Percentiles rank a stretch among this genome's conserved stretches.
Evolutionary conservation across 129 eudicot genomes (phyloP).

Genomic region (Mikania micrantha): DNA sequence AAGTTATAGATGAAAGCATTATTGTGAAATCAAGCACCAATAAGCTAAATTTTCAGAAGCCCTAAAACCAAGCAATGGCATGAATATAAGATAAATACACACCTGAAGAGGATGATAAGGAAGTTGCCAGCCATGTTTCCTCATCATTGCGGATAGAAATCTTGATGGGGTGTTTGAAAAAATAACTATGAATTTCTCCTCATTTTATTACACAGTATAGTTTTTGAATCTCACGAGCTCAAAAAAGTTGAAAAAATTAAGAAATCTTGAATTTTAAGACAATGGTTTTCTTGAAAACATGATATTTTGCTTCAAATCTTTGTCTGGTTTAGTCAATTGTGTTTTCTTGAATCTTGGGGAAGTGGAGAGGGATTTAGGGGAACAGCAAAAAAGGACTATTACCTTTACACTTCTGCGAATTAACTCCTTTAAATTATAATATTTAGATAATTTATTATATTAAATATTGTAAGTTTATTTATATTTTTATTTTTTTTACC

Average conservation of each 20-base stretch:
- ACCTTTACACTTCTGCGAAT: constrained; percentile 11
- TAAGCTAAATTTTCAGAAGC: background rate
- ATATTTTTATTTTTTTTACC: background rate
- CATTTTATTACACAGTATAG: constrained; percentile 8
- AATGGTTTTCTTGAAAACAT: constrained; percentile 19
- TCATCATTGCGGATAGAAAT: constrained; percentile 46
- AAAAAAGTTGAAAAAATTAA: background rate
- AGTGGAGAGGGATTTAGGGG: constrained; percentile 22
- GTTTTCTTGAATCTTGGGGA: constrained; percentile 23
- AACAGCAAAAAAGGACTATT: constrained; percentile 10
- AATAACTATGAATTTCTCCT: background rate
- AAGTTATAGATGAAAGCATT: background rate
- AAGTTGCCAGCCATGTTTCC: constrained; percentile 99
- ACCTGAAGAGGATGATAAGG: constrained; percentile 99
- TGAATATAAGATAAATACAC: background rate
- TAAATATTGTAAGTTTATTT: background rate
- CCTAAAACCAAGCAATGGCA: background rate
- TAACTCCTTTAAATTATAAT: background rate
- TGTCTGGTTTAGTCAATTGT: constrained; percentile 10
- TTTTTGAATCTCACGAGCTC: constrained; percentile 11
- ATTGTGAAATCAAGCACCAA: background rate
- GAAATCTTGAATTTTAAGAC: constrained; percentile 19
- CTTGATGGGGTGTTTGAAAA: background rate
- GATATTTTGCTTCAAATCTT: constrained; percentile 10
- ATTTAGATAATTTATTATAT: background rate